phyloP scores from a whole-genome alignment of 192 early-diverging fungal genomes.

The Coemansia sp. region DNA sequence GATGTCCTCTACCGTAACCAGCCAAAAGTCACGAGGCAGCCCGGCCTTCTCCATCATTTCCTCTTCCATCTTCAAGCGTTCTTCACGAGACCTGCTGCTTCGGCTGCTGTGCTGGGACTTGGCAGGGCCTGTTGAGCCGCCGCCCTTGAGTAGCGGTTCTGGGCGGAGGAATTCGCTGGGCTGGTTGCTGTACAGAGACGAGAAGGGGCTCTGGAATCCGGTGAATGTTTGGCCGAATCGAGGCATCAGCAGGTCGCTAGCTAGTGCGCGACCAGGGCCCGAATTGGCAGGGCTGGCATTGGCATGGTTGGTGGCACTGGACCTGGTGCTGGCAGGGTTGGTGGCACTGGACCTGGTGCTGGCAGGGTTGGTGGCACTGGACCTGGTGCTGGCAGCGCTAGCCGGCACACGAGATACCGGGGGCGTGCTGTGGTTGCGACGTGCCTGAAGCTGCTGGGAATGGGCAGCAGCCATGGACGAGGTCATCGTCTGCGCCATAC shows the following conservation, averaged over 20 bases:
- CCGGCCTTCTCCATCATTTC: conserved; percentile 46
- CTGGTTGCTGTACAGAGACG: conserved; percentile 7
- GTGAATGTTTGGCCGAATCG: conserved; percentile 29
- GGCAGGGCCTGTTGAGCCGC: conserved; percentile 11
- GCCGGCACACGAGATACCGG: conserved; percentile 4
- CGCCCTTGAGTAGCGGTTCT: conserved; percentile 33
- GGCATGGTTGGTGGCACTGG: background rate
- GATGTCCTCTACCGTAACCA: conserved; percentile 52
- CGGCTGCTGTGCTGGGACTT: background rate
- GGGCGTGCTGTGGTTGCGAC: conserved; percentile 17
- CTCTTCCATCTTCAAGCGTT: conserved; percentile 29
- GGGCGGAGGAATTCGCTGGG: conserved; percentile 8
- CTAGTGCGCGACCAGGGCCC: conserved; percentile 23
- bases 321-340: conserved; percentile 2
- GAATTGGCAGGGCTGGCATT: background rate
- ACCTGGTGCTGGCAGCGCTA: background rate
- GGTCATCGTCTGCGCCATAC: conserved; percentile 6
- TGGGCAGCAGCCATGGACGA: conserved; percentile 13
- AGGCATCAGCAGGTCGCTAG: conserved; percentile 48
- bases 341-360: background rate
- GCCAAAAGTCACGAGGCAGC: conserved; percentile 49
- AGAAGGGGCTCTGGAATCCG: conserved; percentile 31
- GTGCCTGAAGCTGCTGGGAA: conserved; percentile 12
- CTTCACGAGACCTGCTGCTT: conserved; percentile 21
- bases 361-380: background rate